Evolutionary conservation across 2,329 filamentous ascomycete genomes (phyloP), one percentile per base, ranked within the genome.

Genomic region (Nemania serpens): DNA sequence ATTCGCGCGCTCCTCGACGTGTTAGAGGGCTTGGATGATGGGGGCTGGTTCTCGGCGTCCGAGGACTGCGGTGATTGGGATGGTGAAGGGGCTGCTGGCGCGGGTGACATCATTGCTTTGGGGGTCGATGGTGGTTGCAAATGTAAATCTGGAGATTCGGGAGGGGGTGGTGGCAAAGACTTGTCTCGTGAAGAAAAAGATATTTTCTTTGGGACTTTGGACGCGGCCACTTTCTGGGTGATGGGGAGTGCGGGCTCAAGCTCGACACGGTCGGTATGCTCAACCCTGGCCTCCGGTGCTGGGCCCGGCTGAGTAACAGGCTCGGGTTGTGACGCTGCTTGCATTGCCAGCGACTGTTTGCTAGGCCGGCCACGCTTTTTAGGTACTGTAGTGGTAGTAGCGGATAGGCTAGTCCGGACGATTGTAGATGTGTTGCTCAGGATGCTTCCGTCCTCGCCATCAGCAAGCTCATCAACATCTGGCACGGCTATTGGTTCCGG

Each of bases 11-110:
- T 68, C 63, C 75, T 71, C 62, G 77, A 54, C 66, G 77, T 81
- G 54, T 78, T 79, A 2, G 82, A 79, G 1, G 83, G 84, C 55
- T 81, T 84, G 5, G 87, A 87, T 1, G 89, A 90, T 0, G 91
- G 91, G 1, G 90, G 90, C 49, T 85, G 87, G 67, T 94, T 94
- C 74, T 95, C 91, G 0, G 89, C 89, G 71, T 95, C 89, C 0
- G 91, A 93, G 1, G 90, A 89, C 68, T 91, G 90, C 0, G 88
- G 88, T 1, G 90, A 90, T 17, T 84, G 83, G 0, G 88, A 90
- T 0, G 87, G 88, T 0, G 85, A 86, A 5, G 84, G 67, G 1
- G 76, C 84, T 5, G 80, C 79, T 1, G 79, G 76, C 0, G 78
- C 79, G 1, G 82, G 79, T 1, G 80, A 81, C 22, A 76, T 71